Conservation (phyloP, 768 basidiomycete genomes). For the Piloderma croceum region DNA sequence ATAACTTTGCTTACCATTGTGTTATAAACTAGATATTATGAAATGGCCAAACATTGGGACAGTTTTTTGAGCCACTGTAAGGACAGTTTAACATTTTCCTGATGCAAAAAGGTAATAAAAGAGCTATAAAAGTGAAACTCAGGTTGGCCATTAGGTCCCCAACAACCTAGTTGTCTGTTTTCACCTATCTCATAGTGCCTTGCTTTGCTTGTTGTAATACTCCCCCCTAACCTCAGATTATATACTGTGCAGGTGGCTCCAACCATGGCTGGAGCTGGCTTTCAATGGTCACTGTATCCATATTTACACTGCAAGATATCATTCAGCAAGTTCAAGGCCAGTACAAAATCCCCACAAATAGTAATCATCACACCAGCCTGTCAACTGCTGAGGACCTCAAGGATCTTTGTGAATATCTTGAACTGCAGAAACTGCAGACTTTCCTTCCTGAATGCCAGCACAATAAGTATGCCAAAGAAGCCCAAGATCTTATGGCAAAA, state of each 20-base stretch:
- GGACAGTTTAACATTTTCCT: too few species aligned
- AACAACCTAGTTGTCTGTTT: too few species aligned
- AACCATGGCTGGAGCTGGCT: slow-evolving; percentile 13
- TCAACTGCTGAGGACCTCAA: slow-evolving; percentile 6
- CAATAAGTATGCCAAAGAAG: neutral
- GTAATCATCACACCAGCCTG: slow-evolving; percentile 9
- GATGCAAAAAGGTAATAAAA: too few species aligned
- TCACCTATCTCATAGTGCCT: too few species aligned
- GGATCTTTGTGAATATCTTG: slow-evolving; percentile 2
- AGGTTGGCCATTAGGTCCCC: too few species aligned
- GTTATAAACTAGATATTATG: too few species aligned
- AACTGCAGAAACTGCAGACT: slow-evolving; percentile 7
- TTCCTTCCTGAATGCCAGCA: slow-evolving; percentile 4
- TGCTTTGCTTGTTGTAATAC: too few species aligned
- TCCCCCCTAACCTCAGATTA: too few species aligned
- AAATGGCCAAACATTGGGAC: too few species aligned
- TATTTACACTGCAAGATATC: slow-evolving; percentile 9
- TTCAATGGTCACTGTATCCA: slow-evolving; percentile 11
- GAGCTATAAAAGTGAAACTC: too few species aligned
- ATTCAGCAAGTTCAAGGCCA: slow-evolving; percentile 10
- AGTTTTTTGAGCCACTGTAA: too few species aligned
- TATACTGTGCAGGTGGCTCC: slow-evolving; percentile 7
- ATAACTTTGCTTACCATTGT: too few species aligned
- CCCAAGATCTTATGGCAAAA: slow-evolving; percentile 10
- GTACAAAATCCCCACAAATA: slow-evolving; percentile 8